These are phyloP conservation scores for Vanrija sp. DNA, from an alignment of 1,284 basidiomycete species.

Conservation along the genomic window DNA sequence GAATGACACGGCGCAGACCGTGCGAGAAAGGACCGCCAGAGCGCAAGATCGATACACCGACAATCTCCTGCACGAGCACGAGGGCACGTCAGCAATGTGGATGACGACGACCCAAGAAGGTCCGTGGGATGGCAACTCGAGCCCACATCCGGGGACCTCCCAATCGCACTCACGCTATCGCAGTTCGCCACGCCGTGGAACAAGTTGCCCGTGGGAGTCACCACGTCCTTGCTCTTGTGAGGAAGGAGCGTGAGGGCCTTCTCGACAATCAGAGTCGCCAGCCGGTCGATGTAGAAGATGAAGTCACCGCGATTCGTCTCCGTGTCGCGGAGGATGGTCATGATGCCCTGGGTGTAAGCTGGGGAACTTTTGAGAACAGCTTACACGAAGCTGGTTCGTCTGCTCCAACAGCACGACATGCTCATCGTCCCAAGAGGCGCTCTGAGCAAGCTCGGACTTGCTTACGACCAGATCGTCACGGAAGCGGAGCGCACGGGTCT, in stretches of 20 bases:
- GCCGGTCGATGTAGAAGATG: slow-evolving; percentile 59
- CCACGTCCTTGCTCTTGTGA: slow-evolving; percentile 60
- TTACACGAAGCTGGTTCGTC: slow-evolving; percentile 74
- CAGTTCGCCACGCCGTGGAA: slow-evolving; percentile 58
- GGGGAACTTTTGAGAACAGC: slow-evolving; percentile 4
- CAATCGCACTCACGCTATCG: slow-evolving; percentile 48
- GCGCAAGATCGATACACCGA: slow-evolving; percentile 45
- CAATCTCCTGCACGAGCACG: slow-evolving; percentile 24
- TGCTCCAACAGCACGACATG: slow-evolving; percentile 62
- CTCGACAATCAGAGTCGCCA: slow-evolving; percentile 81
- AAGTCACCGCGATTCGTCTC: slow-evolving; percentile 75
- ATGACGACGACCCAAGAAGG: not conserved
- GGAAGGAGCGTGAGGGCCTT: slow-evolving; percentile 77
- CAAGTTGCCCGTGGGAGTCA: slow-evolving; percentile 63
- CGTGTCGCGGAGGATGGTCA: slow-evolving; percentile 74
- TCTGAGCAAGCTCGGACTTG: not conserved
- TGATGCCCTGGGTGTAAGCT: slow-evolving; percentile 64
- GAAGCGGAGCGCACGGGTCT: slow-evolving; percentile 69
- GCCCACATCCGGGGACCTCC: slow-evolving; percentile 1
- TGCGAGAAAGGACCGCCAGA: slow-evolving; percentile 80
- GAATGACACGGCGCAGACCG: slow-evolving; percentile 82
- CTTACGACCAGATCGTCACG: slow-evolving; percentile 59
- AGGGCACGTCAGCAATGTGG: no score
- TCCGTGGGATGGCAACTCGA: not conserved
- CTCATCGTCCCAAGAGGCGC: slow-evolving; percentile 10